Evolutionary conservation across 768 basidiomycete species (phyloP).

Genomic region (Kwoniella pini): DNA sequence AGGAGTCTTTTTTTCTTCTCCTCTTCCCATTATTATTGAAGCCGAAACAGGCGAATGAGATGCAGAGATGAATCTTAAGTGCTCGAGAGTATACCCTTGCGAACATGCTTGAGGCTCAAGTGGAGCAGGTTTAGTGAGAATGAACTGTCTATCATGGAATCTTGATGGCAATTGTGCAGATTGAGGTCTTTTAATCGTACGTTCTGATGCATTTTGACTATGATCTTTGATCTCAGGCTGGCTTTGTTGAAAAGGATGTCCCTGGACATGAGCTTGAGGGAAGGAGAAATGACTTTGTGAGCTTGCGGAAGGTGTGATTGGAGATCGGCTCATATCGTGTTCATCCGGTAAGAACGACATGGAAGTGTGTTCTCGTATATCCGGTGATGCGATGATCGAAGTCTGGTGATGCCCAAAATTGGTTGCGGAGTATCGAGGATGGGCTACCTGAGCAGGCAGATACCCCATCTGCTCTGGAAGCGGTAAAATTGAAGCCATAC

Average conservation of each 20-base stretch:
- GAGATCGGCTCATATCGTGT: constrained; percentile 1
- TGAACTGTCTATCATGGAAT: no score
- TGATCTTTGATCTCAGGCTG: no score
- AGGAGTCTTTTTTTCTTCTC: constrained; percentile 1
- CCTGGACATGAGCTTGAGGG: neutral
- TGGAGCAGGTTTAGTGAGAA: no score
- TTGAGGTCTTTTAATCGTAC: no score
- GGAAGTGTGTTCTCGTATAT: neutral
- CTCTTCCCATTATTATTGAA: neutral
- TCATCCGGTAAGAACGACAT: constrained; percentile 13
- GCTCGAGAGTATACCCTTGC: neutral
- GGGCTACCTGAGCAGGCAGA: neutral
- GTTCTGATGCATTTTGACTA: no score
- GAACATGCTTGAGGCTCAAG: neutral
- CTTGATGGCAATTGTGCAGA: no score
- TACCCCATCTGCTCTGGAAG: neutral
- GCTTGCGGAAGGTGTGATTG: neutral
- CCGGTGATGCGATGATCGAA: constrained; percentile 5
- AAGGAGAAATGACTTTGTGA: neutral
- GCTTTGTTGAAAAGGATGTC: no score
- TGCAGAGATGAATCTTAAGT: neutral
- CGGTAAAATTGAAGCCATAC: constrained; percentile 4
- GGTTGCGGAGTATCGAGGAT: neutral
- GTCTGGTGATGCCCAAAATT: neutral
- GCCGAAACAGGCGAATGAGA: no score